Evolutionary conservation across 257 asterid species (phyloP).

Genomic region (Leptodermis oblonga): DNA sequence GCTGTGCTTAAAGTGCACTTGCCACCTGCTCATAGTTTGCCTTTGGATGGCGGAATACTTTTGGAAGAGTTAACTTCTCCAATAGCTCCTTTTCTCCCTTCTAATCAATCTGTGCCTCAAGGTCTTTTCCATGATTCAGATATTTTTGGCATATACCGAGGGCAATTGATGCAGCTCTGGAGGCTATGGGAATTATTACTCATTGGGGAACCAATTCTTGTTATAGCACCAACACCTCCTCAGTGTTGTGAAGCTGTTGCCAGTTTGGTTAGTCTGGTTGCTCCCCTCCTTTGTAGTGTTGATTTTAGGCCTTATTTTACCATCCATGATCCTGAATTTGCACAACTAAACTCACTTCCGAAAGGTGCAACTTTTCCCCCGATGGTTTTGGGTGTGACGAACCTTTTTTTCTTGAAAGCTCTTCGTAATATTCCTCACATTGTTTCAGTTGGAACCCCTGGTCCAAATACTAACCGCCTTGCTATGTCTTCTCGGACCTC

Average conservation of each 20-base stretch:
- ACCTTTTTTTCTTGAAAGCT: conserved; percentile 87
- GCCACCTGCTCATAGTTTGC: conserved; percentile 94
- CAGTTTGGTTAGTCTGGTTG: conserved; percentile 83
- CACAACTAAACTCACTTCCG: conserved; percentile 65
- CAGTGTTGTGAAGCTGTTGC: conserved; percentile 96
- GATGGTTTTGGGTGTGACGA: conserved; percentile 85
- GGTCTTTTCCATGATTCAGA: conserved; percentile 97
- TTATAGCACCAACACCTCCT: conserved; percentile 93
- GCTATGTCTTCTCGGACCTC: conserved; percentile 47
- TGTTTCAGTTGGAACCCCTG: conserved; percentile 87
- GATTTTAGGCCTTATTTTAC: conserved; percentile 98
- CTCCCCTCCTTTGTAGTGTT: conserved; percentile 84
- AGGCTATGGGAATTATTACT: conserved; percentile 90
- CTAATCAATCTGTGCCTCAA: conserved; percentile 76
- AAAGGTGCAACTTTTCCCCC: conserved; percentile 79
- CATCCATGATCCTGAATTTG: conserved; percentile 88
- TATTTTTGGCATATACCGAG: conserved; percentile 84
- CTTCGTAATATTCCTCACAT: conserved; percentile 86
- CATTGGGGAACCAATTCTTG: conserved; percentile 86
- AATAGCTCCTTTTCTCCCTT: conserved; percentile 88
- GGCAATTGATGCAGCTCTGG: conserved; percentile 93
- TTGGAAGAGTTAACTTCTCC: conserved; percentile 90
- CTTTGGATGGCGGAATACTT: conserved; percentile 64
- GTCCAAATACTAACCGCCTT: conserved; percentile 49
- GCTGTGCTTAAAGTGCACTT: conserved; percentile 77